Percentiles rank a stretch among this genome's conserved stretches.
Conservation (phyloP, 257 asterid species). For the Euphrasia confusa region DNA sequence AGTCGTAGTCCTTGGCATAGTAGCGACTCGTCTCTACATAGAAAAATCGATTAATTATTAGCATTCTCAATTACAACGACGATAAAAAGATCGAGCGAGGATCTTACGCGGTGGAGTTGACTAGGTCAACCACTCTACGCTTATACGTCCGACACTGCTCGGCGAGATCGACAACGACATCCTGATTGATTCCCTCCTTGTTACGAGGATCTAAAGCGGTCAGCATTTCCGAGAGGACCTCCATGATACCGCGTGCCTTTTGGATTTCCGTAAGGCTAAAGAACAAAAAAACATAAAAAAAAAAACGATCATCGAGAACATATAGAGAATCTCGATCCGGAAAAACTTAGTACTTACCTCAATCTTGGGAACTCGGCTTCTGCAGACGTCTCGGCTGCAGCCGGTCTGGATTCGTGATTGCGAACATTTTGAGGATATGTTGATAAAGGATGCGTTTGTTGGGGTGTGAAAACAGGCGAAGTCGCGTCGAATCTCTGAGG, state of each 20-base stretch:
- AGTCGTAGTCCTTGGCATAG: conserved; percentile 67
- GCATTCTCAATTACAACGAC: too few relatives aligned
- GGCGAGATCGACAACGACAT: conserved; percentile 68
- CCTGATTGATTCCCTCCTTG: conserved; percentile 74
- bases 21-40: conserved; percentile 58
- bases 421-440: conserved; percentile 59
- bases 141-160: conserved; percentile 75
- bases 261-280: conserved; percentile 70
- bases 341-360: conserved; percentile 33
- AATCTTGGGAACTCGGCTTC: conserved; percentile 75
- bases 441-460: conserved; percentile 60
- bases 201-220: conserved; percentile 65
- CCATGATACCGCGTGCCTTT: conserved; percentile 87
- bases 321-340: not conserved
- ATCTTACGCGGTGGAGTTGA: conserved; percentile 79
- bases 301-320: conserved; percentile 11
- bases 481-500: conserved; percentile 66
- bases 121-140: conserved; percentile 77
- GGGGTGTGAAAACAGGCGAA: conserved; percentile 69
- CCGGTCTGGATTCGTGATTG: conserved; percentile 41
- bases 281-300: not conserved
- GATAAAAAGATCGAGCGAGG: not conserved
- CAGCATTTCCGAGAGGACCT: conserved; percentile 77
- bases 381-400: conserved; percentile 64
- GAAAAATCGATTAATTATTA: too few relatives aligned